A percentile compares a stretch with the other conserved stretches of the same genome.
phyloP scores from a whole-genome alignment of 2,329 filamentous ascomycete genomes.

The Incumbomyces delicatus region DNA sequence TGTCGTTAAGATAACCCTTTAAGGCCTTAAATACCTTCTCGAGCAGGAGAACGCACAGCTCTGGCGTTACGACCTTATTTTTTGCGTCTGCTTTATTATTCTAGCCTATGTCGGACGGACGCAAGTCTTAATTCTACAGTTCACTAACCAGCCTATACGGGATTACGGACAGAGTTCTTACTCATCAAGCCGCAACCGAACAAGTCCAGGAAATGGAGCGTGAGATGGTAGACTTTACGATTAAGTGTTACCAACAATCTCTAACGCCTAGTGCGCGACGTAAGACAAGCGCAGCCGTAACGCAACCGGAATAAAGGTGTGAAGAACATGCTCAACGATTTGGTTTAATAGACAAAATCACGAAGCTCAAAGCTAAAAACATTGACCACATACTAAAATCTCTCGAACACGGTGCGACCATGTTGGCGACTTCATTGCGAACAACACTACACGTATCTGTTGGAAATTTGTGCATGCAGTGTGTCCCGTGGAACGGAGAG shows the following conservation, averaged over 20 bases:
- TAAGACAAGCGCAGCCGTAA: too few species aligned
- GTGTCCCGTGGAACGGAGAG: not conserved
- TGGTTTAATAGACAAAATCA: too few species aligned
- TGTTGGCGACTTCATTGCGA: constrained; percentile 5
- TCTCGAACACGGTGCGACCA: too few species aligned
- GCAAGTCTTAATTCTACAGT: constrained; percentile 5
- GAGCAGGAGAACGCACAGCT: constrained; percentile 2
- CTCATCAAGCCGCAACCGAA: too few species aligned
- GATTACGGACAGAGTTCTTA: not conserved
- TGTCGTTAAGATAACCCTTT: constrained; percentile 5
- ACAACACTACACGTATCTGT: constrained; percentile 5
- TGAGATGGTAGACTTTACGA: too few species aligned
- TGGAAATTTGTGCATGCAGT: constrained; percentile 8
- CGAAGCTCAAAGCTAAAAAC: too few species aligned
- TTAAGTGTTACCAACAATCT: too few species aligned
- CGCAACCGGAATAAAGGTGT: too few species aligned
- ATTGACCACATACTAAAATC: too few species aligned
- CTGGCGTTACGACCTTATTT: constrained; percentile 7
- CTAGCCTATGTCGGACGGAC: constrained; percentile 7
- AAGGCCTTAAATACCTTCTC: constrained; percentile 4
- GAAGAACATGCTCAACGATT: too few species aligned
- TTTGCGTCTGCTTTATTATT: constrained; percentile 6
- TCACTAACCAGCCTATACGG: constrained; percentile 1
- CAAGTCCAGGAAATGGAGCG: too few species aligned
- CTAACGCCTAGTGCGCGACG: too few species aligned